Evolutionary conservation across 2,329 filamentous ascomycete species (phyloP), one percentile per base, ranked within the genome.

Genomic region (Alternaria brassicae): DNA sequence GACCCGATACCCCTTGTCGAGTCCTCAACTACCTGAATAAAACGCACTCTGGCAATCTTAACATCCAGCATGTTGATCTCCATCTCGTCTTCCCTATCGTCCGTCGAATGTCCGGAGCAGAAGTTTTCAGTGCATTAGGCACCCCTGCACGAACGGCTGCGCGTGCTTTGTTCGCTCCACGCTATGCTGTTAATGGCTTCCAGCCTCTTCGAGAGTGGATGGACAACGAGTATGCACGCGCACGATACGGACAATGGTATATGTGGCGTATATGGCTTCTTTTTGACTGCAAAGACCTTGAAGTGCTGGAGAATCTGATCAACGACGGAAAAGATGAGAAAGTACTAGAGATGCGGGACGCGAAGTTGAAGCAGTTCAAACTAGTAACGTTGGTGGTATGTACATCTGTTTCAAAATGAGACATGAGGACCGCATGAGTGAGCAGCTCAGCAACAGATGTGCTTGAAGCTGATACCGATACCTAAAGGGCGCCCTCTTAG

Each of bases 311-410:
- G 27, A 39, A 52, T 2, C 21, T 70, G 17, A 63, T 70, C 12
- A 70, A 70, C 32, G 17, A 45, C 2, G 66, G 55, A 27, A 49
- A 17, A 9, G 66, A 70, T 59, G 49, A 56, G 37, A 42, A 68
- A 5, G 40, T 70, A 9, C 32, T 48, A 30, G 32, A 54, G 49
- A 39, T 54, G 61, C 45, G 56, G 8, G 59, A 59, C 10, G 56
- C 51, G n/a, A 64, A 68, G 32, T 25, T 69, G 23, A 60, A 63
- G 36, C 55, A 52, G n/a, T 69, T 59, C 47, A 51, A 61, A 27
- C 56, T 70, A 28, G 61, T 70, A 12, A 59, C 64, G 6, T 53
- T 70, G 28, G 58, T 70, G 13, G 67, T 69, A 53, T 57, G 67
- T 62, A 41, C 17, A 36, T 37, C 15, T 23, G 5, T 32, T 21